Conservation (phyloP, 305 asterid species). For the Galium porrigens region DNA sequence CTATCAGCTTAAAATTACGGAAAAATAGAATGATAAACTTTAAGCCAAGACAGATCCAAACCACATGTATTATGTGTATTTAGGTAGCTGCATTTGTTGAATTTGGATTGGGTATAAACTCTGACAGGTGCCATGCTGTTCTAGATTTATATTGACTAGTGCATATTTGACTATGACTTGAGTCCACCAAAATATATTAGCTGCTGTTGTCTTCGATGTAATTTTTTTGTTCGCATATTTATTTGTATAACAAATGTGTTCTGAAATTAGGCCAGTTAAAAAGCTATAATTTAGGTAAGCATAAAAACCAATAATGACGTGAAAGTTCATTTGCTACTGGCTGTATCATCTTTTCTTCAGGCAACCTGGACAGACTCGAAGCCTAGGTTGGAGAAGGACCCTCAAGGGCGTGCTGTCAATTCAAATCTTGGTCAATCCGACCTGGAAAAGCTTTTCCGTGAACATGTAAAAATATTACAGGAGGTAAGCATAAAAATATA, state of each 20-base stretch:
- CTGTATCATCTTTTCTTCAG: constrained; percentile 25
- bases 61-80: neutral
- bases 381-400: constrained; percentile 88
- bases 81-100: neutral
- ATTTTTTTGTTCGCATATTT: neutral
- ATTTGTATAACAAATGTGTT: neutral
- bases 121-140: neutral
- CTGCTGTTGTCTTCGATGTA: neutral
- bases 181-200: neutral
- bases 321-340: neutral
- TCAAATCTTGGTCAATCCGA: constrained; percentile 76
- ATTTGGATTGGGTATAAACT: neutral
- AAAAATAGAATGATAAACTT: neutral
- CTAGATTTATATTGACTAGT: neutral
- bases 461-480: constrained; percentile 61
- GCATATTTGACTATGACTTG: neutral
- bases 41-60: neutral
- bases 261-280: neutral
- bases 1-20: neutral
- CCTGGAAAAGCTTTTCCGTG: constrained; percentile 83
- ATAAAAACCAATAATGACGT: neutral
- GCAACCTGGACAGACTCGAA: constrained; percentile 90
- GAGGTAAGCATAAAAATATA: constrained; percentile 44
- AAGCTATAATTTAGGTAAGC: neutral
- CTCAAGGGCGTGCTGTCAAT: constrained; percentile 84